Percentiles rank a stretch among this genome's conserved stretches.
These are phyloP conservation scores for Adenanthera pavonina DNA, from an alignment of 306 rosid species.

Conservation along the genomic window DNA sequence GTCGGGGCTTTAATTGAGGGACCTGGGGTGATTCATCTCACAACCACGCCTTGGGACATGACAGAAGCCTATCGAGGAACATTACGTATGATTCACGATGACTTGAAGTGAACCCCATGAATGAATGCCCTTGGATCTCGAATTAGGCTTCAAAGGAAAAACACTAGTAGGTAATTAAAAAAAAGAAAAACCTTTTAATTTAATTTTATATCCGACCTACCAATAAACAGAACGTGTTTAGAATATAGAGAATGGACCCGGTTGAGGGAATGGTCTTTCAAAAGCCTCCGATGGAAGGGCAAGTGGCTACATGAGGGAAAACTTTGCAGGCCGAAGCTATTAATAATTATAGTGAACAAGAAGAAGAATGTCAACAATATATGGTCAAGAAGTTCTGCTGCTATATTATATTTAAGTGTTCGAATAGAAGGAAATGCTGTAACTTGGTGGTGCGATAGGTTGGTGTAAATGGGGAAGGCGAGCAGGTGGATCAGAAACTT, in stretches of 20 bases:
- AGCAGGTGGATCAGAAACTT: conserved; percentile 80
- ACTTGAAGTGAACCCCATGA: background rate
- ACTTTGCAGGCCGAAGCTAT: conserved; percentile 68
- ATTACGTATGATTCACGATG: background rate
- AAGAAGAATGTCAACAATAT: background rate
- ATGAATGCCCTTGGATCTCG: too few species aligned
- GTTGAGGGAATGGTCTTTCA: conserved; percentile 24
- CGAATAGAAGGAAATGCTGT: background rate
- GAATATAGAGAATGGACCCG: background rate
- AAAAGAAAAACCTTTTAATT: conserved; percentile 31
- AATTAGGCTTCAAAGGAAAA: too few species aligned
- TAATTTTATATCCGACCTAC: background rate
- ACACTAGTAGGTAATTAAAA: background rate
- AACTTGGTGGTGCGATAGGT: background rate
- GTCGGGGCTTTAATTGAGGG: background rate
- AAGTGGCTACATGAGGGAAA: conserved; percentile 65
- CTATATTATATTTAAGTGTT: background rate
- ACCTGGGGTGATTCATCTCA: background rate
- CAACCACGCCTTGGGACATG: background rate
- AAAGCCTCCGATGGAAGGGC: conserved; percentile 47
- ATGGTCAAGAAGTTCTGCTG: conserved; percentile 15
- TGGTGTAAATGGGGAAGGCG: conserved; percentile 71
- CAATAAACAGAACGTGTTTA: conserved; percentile 3
- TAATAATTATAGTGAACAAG: conserved; percentile 15
- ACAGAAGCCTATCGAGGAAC: too few species aligned